Evolutionary conservation across 805 yeast genomes (phyloP).

Genomic region (Yarrowia sp.): DNA sequence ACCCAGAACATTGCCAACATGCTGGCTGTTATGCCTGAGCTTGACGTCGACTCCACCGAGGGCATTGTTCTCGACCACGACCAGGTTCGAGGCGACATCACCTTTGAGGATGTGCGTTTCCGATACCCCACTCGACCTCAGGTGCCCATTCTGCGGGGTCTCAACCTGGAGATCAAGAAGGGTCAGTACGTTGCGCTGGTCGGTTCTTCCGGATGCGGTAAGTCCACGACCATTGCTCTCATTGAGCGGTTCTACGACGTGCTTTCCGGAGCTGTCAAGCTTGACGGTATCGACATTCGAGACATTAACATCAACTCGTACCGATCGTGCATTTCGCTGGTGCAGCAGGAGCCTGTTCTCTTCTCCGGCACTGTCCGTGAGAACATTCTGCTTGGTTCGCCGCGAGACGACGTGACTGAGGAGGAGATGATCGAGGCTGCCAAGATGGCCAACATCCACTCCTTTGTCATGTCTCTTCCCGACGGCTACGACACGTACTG

Average conservation of each 20-base stretch:
- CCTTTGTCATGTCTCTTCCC: constrained; percentile 54
- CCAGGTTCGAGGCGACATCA: constrained; percentile 49
- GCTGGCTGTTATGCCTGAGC: constrained; percentile 38
- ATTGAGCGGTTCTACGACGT: constrained; percentile 54
- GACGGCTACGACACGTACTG: constrained; percentile 59
- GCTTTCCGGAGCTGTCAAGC: constrained; percentile 47
- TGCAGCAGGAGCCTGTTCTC: constrained; percentile 61
- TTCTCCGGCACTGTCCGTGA: constrained; percentile 56
- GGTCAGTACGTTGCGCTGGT: constrained; percentile 63
- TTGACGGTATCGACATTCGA: constrained; percentile 53
- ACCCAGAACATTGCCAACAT: constrained; percentile 39
- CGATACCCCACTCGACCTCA: constrained; percentile 61
- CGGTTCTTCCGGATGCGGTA: constrained; percentile 64
- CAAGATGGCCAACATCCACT: constrained; percentile 56
- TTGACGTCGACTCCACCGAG: constrained; percentile 37
- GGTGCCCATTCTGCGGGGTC: constrained; percentile 50
- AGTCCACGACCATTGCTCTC: constrained; percentile 54
- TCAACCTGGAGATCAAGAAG: constrained; percentile 49
- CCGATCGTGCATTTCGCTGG: constrained; percentile 54
- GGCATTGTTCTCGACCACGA: constrained; percentile 38
- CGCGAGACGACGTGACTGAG: constrained; percentile 39
- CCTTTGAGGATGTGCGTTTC: constrained; percentile 58
- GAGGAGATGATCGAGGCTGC: constrained; percentile 49
- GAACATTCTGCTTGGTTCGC: constrained; percentile 53
- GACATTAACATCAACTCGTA: constrained; percentile 50